A percentile compares a stretch with the other conserved stretches of the same genome.
Evolutionary conservation across 2,329 filamentous ascomycete species (phyloP).

Genomic region (Arthrobotrys pseudoclavata): DNA sequence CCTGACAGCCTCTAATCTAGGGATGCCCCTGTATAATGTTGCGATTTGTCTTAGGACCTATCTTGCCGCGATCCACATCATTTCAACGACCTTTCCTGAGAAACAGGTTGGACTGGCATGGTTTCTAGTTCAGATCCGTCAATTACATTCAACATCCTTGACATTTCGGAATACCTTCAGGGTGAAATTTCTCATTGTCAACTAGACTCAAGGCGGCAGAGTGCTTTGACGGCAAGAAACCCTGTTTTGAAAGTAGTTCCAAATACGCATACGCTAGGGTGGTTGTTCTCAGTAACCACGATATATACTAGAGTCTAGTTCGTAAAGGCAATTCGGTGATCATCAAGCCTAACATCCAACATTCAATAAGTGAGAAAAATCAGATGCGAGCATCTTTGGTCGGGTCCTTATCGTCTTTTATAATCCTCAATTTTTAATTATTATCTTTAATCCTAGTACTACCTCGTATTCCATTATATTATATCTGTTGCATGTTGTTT

Average conservation of each 20-base stretch:
- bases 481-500: too few species aligned
- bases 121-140: conserved; percentile 24
- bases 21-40: conserved; percentile 13
- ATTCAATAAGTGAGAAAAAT: background rate
- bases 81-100: background rate
- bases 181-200: background rate
- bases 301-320: background rate
- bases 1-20: background rate
- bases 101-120: background rate
- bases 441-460: too few species aligned
- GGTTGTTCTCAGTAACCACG: background rate
- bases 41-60: background rate
- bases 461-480: too few species aligned
- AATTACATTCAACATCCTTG: conserved; percentile 17
- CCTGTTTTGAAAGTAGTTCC: background rate
- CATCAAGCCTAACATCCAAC: background rate
- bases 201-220: background rate
- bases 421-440: background rate
- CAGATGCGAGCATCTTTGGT: background rate
- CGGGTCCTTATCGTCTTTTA: background rate
- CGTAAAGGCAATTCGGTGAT: background rate
- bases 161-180: conserved; percentile 36
- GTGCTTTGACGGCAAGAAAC: background rate
- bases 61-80: background rate
- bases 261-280: background rate